These are phyloP conservation scores for Chlorencoelia australis DNA, from an alignment of 2,329 filamentous ascomycete genomes.

Conservation along the genomic window DNA sequence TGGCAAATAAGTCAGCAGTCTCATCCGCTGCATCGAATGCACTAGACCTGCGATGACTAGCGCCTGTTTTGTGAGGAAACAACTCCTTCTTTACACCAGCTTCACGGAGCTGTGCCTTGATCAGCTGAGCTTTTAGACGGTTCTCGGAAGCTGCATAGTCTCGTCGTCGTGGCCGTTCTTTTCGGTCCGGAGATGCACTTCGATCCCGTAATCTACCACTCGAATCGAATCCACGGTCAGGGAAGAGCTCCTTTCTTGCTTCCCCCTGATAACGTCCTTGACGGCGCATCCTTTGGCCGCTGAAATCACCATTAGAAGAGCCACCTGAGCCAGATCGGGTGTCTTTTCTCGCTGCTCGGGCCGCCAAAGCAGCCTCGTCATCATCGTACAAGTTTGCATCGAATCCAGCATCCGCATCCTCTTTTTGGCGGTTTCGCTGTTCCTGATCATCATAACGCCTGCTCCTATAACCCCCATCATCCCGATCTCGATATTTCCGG, in stretches of 20 bases:
- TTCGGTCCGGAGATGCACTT: constrained; percentile 26
- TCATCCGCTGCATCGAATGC: constrained; percentile 45
- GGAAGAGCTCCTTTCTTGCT: constrained; percentile 52
- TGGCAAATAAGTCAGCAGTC: constrained; percentile 40
- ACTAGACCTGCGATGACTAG: constrained; percentile 37
- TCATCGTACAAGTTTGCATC: constrained; percentile 81
- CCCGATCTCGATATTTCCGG: constrained; percentile 53
- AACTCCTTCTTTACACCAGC: constrained; percentile 35
- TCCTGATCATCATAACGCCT: constrained; percentile 34
- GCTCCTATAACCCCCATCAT: constrained; percentile 34
- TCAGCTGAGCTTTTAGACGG: constrained; percentile 35
- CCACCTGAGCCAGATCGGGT: constrained; percentile 24
- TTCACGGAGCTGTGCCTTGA: constrained; percentile 29
- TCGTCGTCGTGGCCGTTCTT: constrained; percentile 24
- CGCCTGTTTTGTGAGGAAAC: constrained; percentile 39
- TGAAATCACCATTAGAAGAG: constrained; percentile 26
- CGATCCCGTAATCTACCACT: constrained; percentile 26
- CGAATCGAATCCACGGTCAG: constrained; percentile 26
- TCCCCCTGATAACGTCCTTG: constrained; percentile 10
- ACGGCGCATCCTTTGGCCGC: constrained; percentile 10
- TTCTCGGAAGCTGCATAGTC: constrained; percentile 28
- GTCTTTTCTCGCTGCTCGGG: constrained; percentile 24
- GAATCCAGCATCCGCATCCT: constrained; percentile 48
- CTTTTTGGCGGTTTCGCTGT: constrained; percentile 31
- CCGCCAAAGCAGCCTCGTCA: constrained; percentile 31